Evolutionary conservation across 192 early-diverging fungal species (phyloP).

Genomic region (Linnemannia elongata): DNA sequence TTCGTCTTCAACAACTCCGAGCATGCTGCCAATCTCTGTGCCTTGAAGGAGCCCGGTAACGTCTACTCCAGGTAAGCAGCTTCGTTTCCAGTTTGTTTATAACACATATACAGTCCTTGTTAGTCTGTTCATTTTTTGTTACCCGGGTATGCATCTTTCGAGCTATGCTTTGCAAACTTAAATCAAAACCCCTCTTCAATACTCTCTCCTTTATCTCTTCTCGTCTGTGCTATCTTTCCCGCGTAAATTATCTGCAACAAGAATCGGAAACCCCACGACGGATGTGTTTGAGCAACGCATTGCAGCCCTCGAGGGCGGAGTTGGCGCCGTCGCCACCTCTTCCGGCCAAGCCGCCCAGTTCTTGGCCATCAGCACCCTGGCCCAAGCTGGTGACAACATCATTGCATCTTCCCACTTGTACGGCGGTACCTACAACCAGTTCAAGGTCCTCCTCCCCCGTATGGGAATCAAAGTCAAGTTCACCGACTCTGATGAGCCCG

Average conservation of each 20-base stretch:
- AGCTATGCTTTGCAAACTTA: background rate
- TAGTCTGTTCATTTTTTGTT: conserved; percentile 7
- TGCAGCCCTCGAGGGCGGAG: conserved; percentile 91
- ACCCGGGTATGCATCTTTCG: background rate
- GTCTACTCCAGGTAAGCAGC: conserved; percentile 84
- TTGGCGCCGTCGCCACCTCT: conserved; percentile 71
- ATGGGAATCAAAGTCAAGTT: conserved; percentile 89
- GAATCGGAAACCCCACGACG: conserved; percentile 82
- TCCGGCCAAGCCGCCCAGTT: conserved; percentile 91
- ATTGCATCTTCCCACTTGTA: conserved; percentile 83
- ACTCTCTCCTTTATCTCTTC: background rate
- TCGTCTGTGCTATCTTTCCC: background rate
- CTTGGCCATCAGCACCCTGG: conserved; percentile 82
- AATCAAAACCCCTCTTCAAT: conserved; percentile 10
- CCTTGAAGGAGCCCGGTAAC: conserved; percentile 79
- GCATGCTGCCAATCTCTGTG: conserved; percentile 88
- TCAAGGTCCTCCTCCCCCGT: conserved; percentile 87
- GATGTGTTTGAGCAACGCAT: conserved; percentile 94
- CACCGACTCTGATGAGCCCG: conserved; percentile 77
- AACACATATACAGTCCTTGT: background rate
- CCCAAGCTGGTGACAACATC: conserved; percentile 90
- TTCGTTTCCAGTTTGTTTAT: background rate
- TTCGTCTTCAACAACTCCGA: conserved; percentile 87
- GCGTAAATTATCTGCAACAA: conserved; percentile 24
- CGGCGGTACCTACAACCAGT: conserved; percentile 86